Base-by-base conservation (phyloP, 768 basidiomycete species). In the Mycena floridula region DNA sequence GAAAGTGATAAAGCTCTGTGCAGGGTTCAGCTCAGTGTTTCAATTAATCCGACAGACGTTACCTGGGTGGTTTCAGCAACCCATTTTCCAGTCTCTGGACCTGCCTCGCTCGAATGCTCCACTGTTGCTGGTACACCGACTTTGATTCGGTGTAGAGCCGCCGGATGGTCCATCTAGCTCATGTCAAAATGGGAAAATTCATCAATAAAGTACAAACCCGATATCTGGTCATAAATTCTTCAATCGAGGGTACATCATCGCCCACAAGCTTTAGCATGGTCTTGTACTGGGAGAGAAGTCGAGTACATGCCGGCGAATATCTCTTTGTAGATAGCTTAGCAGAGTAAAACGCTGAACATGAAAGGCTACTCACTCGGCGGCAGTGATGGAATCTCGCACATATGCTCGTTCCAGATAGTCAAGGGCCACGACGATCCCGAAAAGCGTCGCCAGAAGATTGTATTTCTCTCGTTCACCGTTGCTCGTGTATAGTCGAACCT, bases 41-140 rank as follows among this genome's bases (percentile, higher is more conserved):
- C 13, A 35, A 2, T 36, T 15, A 36, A 27, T 15, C 11, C 20
- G n/a, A 25, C 37, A 22, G 1, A 28, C 3, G 8, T 37, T 26
- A 89, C 94, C 76, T 95, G 90, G 0, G 95, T 98, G 5, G 95
- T 97, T 63, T 97, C 91, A 7, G 95, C 95, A 21, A 99, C 91
- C 88, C 89, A 93, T 63, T 97, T 96, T 26, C 89, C 88, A 0
- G 89, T 90, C 64, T 97, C 94, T 9, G 86, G 87, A 1, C 89
- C 91, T 7, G 86, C 86, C 61, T 93, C 92, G 37, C 87, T 86
- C 11, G 89, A 89, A 61, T 98, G 95, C 60, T 98, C 94, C 3
- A 96, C 88, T 0, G 94, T 98, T 0, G 95, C 95, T 4, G 95
- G 95, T 0, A 98, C 93, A 8, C 94, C 94, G 1, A 97, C 88